phyloP scores from a whole-genome alignment of 148 eudicot species.

The Rhododendron vialii region DNA sequence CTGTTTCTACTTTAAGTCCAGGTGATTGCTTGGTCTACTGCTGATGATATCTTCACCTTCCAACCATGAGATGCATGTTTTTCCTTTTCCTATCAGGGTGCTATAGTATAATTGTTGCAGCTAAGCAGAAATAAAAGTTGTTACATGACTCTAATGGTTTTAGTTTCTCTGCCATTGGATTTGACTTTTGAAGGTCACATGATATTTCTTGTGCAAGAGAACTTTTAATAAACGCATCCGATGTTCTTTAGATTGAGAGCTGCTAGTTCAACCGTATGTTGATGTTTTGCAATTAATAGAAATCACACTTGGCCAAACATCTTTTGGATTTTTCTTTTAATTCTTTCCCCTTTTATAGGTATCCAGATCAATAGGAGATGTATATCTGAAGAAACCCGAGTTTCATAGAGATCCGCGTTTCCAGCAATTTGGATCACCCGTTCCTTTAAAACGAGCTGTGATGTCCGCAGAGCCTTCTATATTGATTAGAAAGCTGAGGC shows the following conservation, averaged over 20 bases:
- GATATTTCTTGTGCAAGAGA: neutral
- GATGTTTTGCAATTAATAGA: neutral
- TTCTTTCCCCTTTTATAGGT: constrained; percentile 14
- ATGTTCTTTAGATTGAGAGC: neutral
- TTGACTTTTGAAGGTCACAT: neutral
- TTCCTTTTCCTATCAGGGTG: neutral
- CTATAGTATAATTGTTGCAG: neutral
- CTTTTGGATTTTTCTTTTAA: neutral
- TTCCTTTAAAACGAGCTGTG: constrained; percentile 28
- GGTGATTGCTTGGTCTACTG: neutral
- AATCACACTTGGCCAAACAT: neutral
- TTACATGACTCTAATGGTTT: neutral
- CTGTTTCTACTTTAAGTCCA: neutral
- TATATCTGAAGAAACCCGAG: constrained; percentile 35
- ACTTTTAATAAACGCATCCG: neutral
- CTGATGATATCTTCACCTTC: neutral
- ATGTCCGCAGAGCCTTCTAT: constrained; percentile 38
- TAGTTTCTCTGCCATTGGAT: neutral
- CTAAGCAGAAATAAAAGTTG: neutral
- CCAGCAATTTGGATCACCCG: constrained; percentile 16
- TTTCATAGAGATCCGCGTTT: constrained; percentile 26
- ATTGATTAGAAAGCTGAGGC: constrained; percentile 21
- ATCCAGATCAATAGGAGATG: constrained; percentile 36
- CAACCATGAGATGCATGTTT: neutral
- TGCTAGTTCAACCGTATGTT: neutral